Evolutionary conservation across 1,284 basidiomycete genomes (phyloP).

Genomic region (Gomphus bonarii): DNA sequence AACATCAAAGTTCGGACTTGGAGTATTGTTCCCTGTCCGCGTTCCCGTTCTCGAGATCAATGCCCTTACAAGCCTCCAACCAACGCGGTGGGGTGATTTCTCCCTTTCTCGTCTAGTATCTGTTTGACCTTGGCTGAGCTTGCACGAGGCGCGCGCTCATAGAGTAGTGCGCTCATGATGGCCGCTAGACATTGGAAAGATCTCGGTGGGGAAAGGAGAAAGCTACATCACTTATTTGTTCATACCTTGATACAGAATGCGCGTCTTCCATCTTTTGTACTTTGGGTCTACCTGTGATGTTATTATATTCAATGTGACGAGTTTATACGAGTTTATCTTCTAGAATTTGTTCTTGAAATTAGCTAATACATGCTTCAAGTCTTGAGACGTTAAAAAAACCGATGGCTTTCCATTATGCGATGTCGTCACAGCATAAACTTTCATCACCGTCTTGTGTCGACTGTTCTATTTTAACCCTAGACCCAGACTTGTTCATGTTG

Average conservation of each 20-base stretch:
- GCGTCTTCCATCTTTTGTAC: background rate
- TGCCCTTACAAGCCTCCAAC: background rate
- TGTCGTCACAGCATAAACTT: too few species aligned
- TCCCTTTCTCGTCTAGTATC: conserved; percentile 6
- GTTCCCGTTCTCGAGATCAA: conserved; percentile 79
- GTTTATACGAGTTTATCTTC: background rate
- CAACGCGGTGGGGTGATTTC: conserved; percentile 10
- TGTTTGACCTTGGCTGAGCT: background rate
- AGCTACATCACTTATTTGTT: conserved; percentile 2
- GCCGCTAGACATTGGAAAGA: conserved; percentile 3
- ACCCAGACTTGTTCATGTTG: too few species aligned
- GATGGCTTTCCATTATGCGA: too few species aligned
- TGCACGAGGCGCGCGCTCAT: conserved; percentile 11
- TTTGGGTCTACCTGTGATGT: background rate
- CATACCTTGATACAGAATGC: background rate
- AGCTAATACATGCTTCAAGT: too few species aligned
- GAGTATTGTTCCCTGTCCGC: conserved; percentile 78
- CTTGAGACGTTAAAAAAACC: too few species aligned
- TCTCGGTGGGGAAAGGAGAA: conserved; percentile 6
- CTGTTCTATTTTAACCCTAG: too few species aligned
- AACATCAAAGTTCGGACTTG: conserved; percentile 84
- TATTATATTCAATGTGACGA: background rate
- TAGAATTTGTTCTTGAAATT: too few species aligned
- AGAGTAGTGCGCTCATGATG: conserved; percentile 10
- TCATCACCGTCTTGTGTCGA: too few species aligned